Base-by-base conservation (phyloP, 2,329 filamentous ascomycete species). In the Calonectria montana region DNA sequence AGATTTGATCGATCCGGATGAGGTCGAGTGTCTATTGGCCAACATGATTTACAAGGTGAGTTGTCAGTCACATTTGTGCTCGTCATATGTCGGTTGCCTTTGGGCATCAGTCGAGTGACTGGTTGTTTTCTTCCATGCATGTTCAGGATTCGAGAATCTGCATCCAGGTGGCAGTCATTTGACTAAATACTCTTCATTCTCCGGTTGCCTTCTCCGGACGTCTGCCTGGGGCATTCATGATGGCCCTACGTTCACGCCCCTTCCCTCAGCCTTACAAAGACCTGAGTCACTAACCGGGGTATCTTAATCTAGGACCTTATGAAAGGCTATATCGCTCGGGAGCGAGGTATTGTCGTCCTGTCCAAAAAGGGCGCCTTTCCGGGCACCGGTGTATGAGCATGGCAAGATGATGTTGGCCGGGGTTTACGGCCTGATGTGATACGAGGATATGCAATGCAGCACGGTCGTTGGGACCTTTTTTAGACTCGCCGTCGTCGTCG, bases 41-140 rank as follows among this genome's bases (percentile, higher is more conserved):
- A 98, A 98, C 82, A 94, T 98, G 90, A 98, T 99, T 73, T 99
- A 98, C 87, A 99, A 98, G 91, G 96, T 97, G 84, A 76, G 84
- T 78, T 67, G 63, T 62, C 53, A 55, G 23, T 69, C 53, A 65
- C 48, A 25, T 69, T 68, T 47, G 29, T 37, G 35, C 70, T n/a
- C 29, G 53, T 62, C 35, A 70, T 59, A 66, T 59, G 35, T 25
- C 59, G 65, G 68, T 53, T 74, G 70, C 71, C 70, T 74, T 37
- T 45, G 18, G 21, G 41, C 12, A 2, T 48, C 59, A 31, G 21
- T 18, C 27, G 39, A 70, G 59, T 57, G 64, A 65, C 61, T 39
- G 45, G 31, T 6, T n/a, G 2, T 63, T 55, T 29, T 57, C 62
- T 29, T 31, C 48, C 12, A 59, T 23, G 61, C 68, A 53, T 1